These are phyloP conservation scores for Brassica juncea DNA, from an alignment of 345 rosid genomes.

Conservation along the genomic window DNA sequence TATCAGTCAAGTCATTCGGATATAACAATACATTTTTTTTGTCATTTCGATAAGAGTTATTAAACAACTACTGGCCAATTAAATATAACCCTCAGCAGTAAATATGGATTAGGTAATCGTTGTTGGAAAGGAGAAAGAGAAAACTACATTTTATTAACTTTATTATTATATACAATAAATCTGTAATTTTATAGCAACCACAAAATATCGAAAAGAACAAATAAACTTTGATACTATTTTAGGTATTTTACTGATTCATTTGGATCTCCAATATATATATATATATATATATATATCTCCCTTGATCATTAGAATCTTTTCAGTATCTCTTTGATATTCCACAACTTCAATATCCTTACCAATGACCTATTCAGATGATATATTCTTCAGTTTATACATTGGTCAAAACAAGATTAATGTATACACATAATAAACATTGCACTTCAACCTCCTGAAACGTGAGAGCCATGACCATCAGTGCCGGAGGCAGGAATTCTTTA, in stretches of 20 bases:
- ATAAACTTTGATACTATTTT: not conserved
- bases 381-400: constrained; percentile 7
- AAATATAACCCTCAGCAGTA: not conserved
- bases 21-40: not conserved
- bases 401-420: not conserved
- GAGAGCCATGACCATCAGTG: not conserved
- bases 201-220: not conserved
- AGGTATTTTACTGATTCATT: not conserved
- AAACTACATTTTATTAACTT: not conserved
- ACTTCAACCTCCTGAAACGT: not conserved
- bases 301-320: not conserved
- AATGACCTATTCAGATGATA: not conserved
- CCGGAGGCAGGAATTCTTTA: too few species aligned
- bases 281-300: not conserved
- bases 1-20: not conserved
- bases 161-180: not conserved
- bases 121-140: not conserved
- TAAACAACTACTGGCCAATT: not conserved
- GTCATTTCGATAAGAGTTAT: not conserved
- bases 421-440: not conserved
- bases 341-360: not conserved
- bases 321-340: not conserved
- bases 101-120: not conserved
- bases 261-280: not conserved
- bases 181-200: not conserved